Percentiles rank a stretch among this genome's conserved stretches.
These are phyloP conservation scores for Copromyces sp. DNA, from an alignment of 495 filamentous ascomycete species.

Conservation along the genomic window DNA sequence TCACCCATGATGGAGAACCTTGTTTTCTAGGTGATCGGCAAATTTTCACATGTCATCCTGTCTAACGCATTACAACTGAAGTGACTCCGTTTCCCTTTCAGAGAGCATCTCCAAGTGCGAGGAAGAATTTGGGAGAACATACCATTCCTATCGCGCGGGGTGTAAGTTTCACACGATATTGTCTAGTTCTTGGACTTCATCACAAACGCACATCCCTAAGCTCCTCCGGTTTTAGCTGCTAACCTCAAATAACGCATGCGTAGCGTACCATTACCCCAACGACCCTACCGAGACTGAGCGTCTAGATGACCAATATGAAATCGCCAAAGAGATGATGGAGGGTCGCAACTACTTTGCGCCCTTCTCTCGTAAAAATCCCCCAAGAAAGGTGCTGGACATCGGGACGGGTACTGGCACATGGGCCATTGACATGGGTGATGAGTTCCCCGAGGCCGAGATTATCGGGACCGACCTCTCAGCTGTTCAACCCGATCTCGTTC, in stretches of 20 bases:
- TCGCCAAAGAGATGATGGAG: conserved; percentile 44
- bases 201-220: not conserved
- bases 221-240: not conserved
- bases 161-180: conserved; percentile 14
- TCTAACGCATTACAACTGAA: conserved; percentile 2
- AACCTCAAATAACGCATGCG: conserved; percentile 9
- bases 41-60: not conserved
- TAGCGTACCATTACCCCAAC: conserved; percentile 51
- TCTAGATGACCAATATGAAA: conserved; percentile 51
- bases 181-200: not conserved
- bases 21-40: not conserved
- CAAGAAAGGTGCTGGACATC: conserved; percentile 53
- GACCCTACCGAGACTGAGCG: conserved; percentile 43
- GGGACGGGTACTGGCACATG: conserved; percentile 55
- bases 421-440: conserved; percentile 39
- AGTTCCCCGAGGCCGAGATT: conserved; percentile 31
- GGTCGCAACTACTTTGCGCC: conserved; percentile 50
- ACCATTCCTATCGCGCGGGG: conserved; percentile 45
- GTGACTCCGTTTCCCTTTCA: conserved; percentile 27
- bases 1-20: not conserved
- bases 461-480: conserved; percentile 32
- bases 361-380: conserved; percentile 30
- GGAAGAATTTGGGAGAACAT: conserved; percentile 53
- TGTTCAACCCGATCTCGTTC: conserved; percentile 35
- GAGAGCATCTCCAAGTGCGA: conserved; percentile 35